Base-by-base conservation (phyloP, 202 grass and related monocot species). In the Tripidium arundinaceum region DNA sequence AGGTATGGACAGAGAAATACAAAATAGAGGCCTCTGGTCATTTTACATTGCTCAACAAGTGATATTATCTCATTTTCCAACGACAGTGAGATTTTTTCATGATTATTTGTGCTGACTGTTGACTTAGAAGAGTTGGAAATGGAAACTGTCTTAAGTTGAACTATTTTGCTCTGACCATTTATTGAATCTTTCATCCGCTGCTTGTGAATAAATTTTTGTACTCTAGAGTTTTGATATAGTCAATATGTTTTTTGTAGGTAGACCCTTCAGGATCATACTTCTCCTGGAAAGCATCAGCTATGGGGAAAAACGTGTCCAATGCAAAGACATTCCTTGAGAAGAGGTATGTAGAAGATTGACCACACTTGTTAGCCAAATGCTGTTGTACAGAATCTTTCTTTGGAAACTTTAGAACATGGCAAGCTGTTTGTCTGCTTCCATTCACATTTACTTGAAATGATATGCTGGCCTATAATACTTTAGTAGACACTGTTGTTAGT, bases 281-380 rank as follows among this genome's bases (percentile, higher is more conserved):
- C 78, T 94, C 95, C 28, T 94, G 90, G 95, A 98, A 98, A 86
- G 92, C 95, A 80, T 94, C 95, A 86, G 92, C 95, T 33, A 98
- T 91, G 92, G 95, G 95, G 18, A 93, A 94, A 89, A 98, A 98
- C 29, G 92, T 98, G 28, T 98, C 95, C 61, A 94, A 98, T 87
- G 95, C 95, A 41, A 98, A 98, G 75, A 94, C 92, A 0, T 98
- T 98, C 81, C 95, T 94, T 83, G 95, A 98, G 76, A 98, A 98
- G 80, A 93, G 95, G 95, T 94, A 84, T 37, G 52, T 13, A 80
- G 31, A 33, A 24, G 34, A 33, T 57, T 6, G 11, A 72, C 8
- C 13, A 36, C 24, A 21, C 50, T 43, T 84, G 72, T 5, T 26
- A 38, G 70, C 31, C 4, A 52, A 21, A n/a, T 52, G 9, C 6